Evolutionary conservation across 176 grass and related monocot genomes (phyloP), one percentile per base, ranked within the genome.

Genomic region (Echinochloa phyllopogon): DNA sequence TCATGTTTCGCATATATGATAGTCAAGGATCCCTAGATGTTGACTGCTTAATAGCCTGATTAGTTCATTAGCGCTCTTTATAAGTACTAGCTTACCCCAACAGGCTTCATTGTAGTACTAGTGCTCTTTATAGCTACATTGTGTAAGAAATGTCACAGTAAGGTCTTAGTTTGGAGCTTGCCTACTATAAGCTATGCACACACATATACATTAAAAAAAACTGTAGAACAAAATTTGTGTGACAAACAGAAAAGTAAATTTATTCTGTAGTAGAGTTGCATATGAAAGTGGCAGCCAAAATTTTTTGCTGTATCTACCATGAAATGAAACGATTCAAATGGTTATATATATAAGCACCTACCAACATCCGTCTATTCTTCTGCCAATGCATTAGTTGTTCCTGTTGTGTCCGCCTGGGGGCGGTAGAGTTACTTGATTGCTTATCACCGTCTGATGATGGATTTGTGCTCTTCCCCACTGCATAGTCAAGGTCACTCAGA

Each of bases 371-470:
- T 13, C 92, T 85, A 65, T 98, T 98, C 75, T 88, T 98, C 84
- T 98, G 95, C 95, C 95, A 98, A 64, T 98, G 95, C 77, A 89
- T 72, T 83, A 98, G 78, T 80, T 98, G 95, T 75, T 98, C 95
- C 75, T 94, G 84, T 57, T 98, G 95, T 71, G 93, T 95, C 41
- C 91, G 87, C 57, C 85, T 95, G 53, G 96, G 86, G 38, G 82
- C 86, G 78, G 87, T 75, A 64, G 83, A 78, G 61, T 52, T 88
- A 79, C 78, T 92, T 53, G 87, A 72, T 83, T 42, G 82, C 67
- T 74, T 90, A 50, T 83, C 84, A 83, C 82, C 84, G 51, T 95
- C 91, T 65, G 83, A 44, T 36, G 91, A 85, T 44, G 83, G 43
- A 86, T 83, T 92, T 55, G 60, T 60, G 80, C 75, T 89, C 82